Percentiles rank a stretch among this genome's conserved stretches.
phyloP scores from a whole-genome alignment of 495 filamentous ascomycete species.

The Lophiotrema nucula region DNA sequence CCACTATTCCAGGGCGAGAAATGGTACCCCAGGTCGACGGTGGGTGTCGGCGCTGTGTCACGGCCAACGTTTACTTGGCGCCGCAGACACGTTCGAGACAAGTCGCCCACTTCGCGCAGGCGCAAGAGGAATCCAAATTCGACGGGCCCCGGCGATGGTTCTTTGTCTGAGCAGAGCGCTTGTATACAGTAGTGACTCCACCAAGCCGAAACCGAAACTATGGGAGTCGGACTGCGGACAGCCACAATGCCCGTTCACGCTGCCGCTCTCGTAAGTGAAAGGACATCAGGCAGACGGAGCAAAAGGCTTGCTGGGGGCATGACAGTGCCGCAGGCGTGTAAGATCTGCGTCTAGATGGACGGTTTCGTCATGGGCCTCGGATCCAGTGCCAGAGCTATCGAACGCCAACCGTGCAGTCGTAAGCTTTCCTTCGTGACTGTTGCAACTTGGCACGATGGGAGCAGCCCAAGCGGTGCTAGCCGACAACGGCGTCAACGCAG shows the following conservation, averaged over 20 bases:
- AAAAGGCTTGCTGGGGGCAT: conserved; percentile 27
- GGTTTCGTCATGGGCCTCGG: conserved; percentile 28
- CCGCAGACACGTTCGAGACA: conserved; percentile 22
- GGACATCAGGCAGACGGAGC: conserved; percentile 17
- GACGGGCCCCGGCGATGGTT: no score
- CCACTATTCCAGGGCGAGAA: conserved; percentile 2
- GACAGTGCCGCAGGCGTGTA: conserved; percentile 28
- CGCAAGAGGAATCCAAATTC: neutral
- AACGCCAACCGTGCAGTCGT: conserved; percentile 32
- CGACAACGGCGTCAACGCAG: conserved; percentile 10
- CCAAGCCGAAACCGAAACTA: conserved; percentile 32
- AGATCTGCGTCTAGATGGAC: conserved; percentile 22
- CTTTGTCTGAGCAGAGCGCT: neutral
- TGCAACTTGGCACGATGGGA: neutral
- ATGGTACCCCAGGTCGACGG: neutral
- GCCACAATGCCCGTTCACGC: conserved; percentile 2
- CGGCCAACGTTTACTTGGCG: conserved; percentile 12
- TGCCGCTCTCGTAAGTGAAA: neutral
- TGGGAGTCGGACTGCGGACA: neutral
- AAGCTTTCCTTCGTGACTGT: conserved; percentile 12
- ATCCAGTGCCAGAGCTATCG: no score
- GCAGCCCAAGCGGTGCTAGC: conserved; percentile 13
- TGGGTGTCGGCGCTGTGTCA: conserved; percentile 23
- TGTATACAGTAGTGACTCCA: conserved; percentile 22
- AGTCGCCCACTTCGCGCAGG: conserved; percentile 16